Percentiles rank a stretch among this genome's conserved stretches.
These are phyloP conservation scores for Huiozyma sinensis DNA, from an alignment of 805 yeast species.

Conservation along the genomic window DNA sequence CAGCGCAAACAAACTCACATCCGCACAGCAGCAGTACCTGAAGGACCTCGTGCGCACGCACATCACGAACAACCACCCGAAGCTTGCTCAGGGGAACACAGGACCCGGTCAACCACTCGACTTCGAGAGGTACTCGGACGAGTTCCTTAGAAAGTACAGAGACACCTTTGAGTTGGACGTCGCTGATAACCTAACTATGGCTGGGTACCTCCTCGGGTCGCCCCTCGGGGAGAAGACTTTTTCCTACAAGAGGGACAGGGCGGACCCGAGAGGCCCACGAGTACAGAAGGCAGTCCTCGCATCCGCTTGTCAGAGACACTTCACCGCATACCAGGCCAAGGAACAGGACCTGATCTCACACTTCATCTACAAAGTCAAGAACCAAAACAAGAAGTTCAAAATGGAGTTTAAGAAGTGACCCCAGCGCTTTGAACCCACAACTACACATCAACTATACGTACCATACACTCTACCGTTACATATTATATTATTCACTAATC, in stretches of 20 bases:
- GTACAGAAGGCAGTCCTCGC: slow-evolving; percentile 53
- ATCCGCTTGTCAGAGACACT: slow-evolving; percentile 55
- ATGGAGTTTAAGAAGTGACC: slow-evolving; percentile 25
- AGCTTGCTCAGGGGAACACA: slow-evolving; percentile 7
- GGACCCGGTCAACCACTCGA: slow-evolving; percentile 37
- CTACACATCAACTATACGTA: too few species aligned
- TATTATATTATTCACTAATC: too few species aligned
- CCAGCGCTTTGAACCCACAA: too few species aligned
- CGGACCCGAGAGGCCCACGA: slow-evolving; percentile 27
- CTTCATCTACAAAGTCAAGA: slow-evolving; percentile 74
- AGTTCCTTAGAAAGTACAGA: slow-evolving; percentile 60
- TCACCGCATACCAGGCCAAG: slow-evolving; percentile 44
- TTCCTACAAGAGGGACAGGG: slow-evolving; percentile 18
- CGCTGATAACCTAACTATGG: slow-evolving; percentile 52
- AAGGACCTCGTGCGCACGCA: slow-evolving; percentile 58
- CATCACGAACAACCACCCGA: slow-evolving; percentile 65
- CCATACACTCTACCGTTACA: too few species aligned
- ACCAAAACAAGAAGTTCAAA: slow-evolving; percentile 43
- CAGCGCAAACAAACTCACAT: slow-evolving; percentile 34
- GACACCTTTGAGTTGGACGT: slow-evolving; percentile 44
- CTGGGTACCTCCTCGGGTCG: slow-evolving; percentile 61
- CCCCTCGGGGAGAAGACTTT: slow-evolving; percentile 64
- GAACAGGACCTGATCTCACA: slow-evolving; percentile 84
- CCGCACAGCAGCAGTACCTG: slow-evolving; percentile 53
- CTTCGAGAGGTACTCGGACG: slow-evolving; percentile 52